Conservation (phyloP, 345 rosid species). For the Diplotaxis tenuifolia region DNA sequence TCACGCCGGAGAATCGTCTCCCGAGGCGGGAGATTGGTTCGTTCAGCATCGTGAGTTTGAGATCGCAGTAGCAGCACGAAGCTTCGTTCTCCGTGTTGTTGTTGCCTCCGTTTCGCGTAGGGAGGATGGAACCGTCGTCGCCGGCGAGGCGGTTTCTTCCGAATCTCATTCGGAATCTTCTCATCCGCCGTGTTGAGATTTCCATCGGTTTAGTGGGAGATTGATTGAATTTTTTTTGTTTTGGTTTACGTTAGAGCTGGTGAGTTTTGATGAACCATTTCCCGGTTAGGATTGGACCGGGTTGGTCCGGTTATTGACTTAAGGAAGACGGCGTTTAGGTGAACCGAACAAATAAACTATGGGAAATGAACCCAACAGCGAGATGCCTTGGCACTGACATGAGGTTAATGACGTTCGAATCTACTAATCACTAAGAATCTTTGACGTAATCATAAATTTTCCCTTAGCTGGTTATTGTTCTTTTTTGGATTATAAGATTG, state of each 20-base stretch:
- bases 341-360: not conserved
- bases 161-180: conserved; percentile 37
- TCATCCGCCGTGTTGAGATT: conserved; percentile 33
- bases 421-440: not conserved
- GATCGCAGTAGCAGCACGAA: conserved; percentile 61
- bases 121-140: conserved; percentile 4
- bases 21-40: conserved; percentile 60
- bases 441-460: not conserved
- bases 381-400: not conserved
- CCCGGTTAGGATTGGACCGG: conserved; percentile 8
- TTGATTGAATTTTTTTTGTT: not conserved
- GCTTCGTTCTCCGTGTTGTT: conserved; percentile 21
- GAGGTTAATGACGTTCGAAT: not conserved
- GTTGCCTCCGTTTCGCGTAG: not conserved
- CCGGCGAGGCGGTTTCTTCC: not conserved
- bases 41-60: conserved; percentile 48
- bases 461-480: not conserved
- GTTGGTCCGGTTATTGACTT: not conserved
- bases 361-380: not conserved
- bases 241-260: not conserved
- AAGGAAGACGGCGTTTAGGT: not conserved
- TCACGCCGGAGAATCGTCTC: conserved; percentile 45
- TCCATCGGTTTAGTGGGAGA: conserved; percentile 15
- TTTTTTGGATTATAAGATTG: not conserved
- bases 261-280: not conserved